Percentiles rank a stretch among this genome's conserved stretches.
phyloP scores from a whole-genome alignment of 2,329 filamentous ascomycete genomes.

The Alternaria incomplexa region DNA sequence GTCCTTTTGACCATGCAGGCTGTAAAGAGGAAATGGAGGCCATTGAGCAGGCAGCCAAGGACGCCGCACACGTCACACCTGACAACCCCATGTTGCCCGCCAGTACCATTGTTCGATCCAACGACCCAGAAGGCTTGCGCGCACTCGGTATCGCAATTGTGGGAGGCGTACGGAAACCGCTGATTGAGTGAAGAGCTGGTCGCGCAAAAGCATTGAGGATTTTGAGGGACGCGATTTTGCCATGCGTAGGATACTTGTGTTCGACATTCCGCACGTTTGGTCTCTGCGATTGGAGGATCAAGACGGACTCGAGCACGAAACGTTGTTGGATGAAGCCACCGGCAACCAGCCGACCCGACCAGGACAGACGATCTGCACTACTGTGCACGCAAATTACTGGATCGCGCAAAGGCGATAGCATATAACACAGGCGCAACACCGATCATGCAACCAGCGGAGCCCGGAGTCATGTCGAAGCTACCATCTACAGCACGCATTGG shows the following conservation, averaged over 20 bases:
- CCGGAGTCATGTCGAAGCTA: neutral
- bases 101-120: slow-evolving; percentile 78
- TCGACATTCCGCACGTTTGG: neutral
- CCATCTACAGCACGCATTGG: slow-evolving; percentile 4
- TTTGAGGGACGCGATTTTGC: neutral
- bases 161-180: slow-evolving; percentile 65
- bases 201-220: neutral
- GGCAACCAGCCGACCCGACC: neutral
- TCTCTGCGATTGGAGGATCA: neutral
- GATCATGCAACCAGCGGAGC: neutral
- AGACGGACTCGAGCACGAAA: neutral
- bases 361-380: neutral
- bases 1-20: slow-evolving; percentile 89
- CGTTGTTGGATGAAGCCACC: neutral
- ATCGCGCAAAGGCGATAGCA: neutral
- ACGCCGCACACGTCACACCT: slow-evolving; percentile 84
- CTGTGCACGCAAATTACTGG: neutral
- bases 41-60: slow-evolving; percentile 93
- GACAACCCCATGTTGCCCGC: slow-evolving; percentile 94
- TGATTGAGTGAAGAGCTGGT: slow-evolving; percentile 64
- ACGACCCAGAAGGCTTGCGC: slow-evolving; percentile 69
- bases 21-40: slow-evolving; percentile 99
- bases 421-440: neutral
- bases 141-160: slow-evolving; percentile 68
- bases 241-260: neutral